Evolutionary conservation across 2,329 filamentous ascomycete genomes (phyloP), one percentile per base, ranked within the genome.

Genomic region (Beauveria sp.): DNA sequence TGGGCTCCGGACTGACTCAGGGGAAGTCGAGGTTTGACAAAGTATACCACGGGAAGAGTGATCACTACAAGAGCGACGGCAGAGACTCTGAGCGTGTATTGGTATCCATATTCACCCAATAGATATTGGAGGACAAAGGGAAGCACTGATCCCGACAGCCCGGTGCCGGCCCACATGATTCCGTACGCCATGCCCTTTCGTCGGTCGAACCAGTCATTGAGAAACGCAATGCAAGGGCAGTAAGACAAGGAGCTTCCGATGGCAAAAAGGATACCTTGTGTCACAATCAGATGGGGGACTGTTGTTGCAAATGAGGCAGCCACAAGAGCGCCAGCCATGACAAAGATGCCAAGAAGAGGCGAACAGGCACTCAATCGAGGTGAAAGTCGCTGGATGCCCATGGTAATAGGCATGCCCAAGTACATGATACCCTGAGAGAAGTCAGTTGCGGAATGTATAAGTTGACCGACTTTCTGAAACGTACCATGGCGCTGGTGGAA

Each of bases 231-330:
- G 65, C 78, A 79, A 3, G 82, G 81, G 20, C 75, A 77, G 65
- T 82, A 83, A 38, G 78, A 71, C 28, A 82, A 70, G 3, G 75
- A 71, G 34, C 81, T 80, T 22, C 82, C 82, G 14, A 84, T 63
- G 22, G 77, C 81, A 66, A 82, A 86, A 53, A 85, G 69, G 10
- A 86, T 66, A 5, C 85, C 85, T 68, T 87, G 84, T 0, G 79
- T 83, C 2, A 75, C 67, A 58, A 86, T 80, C 24, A 86, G 73
- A 22, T 82, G 78, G 3, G 73, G 67, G 1, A 84, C 76, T 1
- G 73, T 79, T 1, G 68, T 74, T 3, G 79, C 77, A 66, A 85
- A 81, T 50, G 76, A 81, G 58, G 73, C 75, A 57, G 81, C 72
- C 0, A 74, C 78, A 2, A 77, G 73, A 4, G 81, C 75, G 28